Base-by-base conservation (phyloP, 1,284 basidiomycete genomes). In the Microbotryum violaceum region DNA sequence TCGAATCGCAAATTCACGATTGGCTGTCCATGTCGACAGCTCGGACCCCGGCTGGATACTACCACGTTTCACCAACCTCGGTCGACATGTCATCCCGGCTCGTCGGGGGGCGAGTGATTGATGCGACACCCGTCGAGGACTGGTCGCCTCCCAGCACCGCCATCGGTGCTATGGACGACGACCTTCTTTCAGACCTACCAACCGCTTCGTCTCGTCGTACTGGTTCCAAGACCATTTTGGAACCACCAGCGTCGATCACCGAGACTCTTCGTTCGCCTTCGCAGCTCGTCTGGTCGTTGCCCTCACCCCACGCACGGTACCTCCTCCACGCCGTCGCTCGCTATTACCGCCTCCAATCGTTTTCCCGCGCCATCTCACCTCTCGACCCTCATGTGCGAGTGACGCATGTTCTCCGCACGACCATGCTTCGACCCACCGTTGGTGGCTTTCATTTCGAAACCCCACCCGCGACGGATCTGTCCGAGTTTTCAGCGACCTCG, bases 341-440 rank as follows among this genome's bases (percentile, higher is more conserved):
- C 18, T 67, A 67, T 53, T 67, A 67, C 58, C 9, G 44, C 27
- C 58, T 67, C 8, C 51, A 56, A 25, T 67, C 66, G 21, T 67
- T 67, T 54, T 67, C 66, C 4, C 57, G 63, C 10, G 60, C 63
- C 2, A 46, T 65, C 9, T 58, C 56, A 3, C 66, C 66, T 2
- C 63, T 65, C 61, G 63, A 65, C 18, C 66, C 66, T 1, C 21
- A 48, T 33, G n/a, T 57, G 2, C 60, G 66, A 4, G 63, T 67
- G 8, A 67, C 66, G 5, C 63, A 65, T 48, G 52, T 67, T 51
- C 51, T 62, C 6, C 49, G 56, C 3, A 63, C 66, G 9, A 60
- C 64, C 18, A 16, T 67, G 14, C 55, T 54, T 1, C 61, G 58
- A 0, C 51, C 62, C 25, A 51, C 56, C 9, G 45, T 45, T 2